Conservation (phyloP, 2,329 filamentous ascomycete species). For the Calonectria fujianensis region DNA sequence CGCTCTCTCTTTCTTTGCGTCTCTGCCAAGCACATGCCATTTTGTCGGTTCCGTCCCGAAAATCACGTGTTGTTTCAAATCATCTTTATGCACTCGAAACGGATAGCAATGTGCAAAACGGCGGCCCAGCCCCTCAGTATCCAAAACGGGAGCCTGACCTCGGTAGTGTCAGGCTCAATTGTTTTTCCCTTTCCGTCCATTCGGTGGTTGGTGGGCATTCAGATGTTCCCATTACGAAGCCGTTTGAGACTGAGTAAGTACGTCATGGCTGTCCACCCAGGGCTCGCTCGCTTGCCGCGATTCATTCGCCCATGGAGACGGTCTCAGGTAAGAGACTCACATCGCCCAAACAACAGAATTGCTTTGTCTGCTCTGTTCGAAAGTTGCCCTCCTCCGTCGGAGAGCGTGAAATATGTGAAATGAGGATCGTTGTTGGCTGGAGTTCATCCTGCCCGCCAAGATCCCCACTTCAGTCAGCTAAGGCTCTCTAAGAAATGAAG, state of each 20-base stretch:
- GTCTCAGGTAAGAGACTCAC: slow-evolving; percentile 7
- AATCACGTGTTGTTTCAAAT: slow-evolving; percentile 22
- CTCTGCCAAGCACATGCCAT: background rate
- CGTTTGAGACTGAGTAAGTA: slow-evolving; percentile 11
- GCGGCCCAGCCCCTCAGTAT: slow-evolving; percentile 1
- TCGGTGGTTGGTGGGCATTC: background rate
- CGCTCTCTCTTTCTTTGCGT: slow-evolving; percentile 7
- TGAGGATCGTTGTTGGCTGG: background rate
- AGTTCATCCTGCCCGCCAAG: slow-evolving; percentile 6
- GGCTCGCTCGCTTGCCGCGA: slow-evolving; percentile 23
- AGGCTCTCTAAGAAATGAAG: background rate
- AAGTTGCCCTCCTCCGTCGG: background rate
- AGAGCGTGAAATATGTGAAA: background rate
- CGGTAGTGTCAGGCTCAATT: background rate
- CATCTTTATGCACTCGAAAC: slow-evolving; percentile 22
- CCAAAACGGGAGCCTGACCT: background rate
- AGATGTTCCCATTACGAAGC: background rate
- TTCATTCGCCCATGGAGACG: background rate
- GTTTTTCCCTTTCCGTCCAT: background rate
- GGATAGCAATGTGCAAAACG: slow-evolving; percentile 8
- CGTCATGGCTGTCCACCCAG: slow-evolving; percentile 1
- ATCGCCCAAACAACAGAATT: slow-evolving; percentile 1
- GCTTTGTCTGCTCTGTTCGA: background rate
- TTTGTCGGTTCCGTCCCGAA: slow-evolving; percentile 10
- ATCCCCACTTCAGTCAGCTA: background rate